phyloP scores from a whole-genome alignment of 495 filamentous ascomycete genomes.

The Chaetomidium leptoderma region DNA sequence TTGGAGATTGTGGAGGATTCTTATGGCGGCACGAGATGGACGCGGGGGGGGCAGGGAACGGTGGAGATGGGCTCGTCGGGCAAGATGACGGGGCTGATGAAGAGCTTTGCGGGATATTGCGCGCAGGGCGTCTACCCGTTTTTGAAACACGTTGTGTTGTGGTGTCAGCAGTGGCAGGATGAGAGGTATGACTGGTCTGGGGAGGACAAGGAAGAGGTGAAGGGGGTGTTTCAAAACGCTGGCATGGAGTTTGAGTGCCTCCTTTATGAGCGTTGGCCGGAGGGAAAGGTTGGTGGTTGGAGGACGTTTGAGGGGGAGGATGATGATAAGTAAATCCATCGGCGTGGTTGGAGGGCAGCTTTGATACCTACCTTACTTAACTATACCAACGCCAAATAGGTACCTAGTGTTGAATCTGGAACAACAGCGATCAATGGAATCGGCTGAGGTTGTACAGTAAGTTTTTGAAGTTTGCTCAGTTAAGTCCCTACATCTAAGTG shows the following conservation, averaged over 20 bases:
- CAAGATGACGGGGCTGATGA: not conserved
- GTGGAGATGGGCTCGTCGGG: not conserved
- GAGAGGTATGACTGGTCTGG: not conserved
- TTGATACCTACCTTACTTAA: too few relatives aligned
- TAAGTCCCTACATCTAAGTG: too few relatives aligned
- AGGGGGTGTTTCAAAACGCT: not conserved
- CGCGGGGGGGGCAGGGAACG: not conserved
- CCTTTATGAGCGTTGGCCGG: not conserved
- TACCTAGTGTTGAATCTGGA: too few relatives aligned
- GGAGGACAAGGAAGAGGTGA: not conserved
- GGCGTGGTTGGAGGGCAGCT: too few relatives aligned
- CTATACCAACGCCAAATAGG: too few relatives aligned
- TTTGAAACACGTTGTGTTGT: not conserved
- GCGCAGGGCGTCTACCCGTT: not conserved
- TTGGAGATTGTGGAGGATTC: not conserved
- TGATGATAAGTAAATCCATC: too few relatives aligned
- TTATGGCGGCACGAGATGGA: not conserved
- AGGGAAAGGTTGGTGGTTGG: not conserved
- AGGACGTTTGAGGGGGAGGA: not conserved
- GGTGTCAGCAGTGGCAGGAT: not conserved
- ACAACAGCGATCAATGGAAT: too few relatives aligned
- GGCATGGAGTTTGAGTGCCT: not conserved
- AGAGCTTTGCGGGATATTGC: not conserved
- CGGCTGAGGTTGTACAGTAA: too few relatives aligned
- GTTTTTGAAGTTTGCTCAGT: too few relatives aligned